Base-by-base conservation (phyloP, 768 basidiomycete species). In the Calvatia gigantea region DNA sequence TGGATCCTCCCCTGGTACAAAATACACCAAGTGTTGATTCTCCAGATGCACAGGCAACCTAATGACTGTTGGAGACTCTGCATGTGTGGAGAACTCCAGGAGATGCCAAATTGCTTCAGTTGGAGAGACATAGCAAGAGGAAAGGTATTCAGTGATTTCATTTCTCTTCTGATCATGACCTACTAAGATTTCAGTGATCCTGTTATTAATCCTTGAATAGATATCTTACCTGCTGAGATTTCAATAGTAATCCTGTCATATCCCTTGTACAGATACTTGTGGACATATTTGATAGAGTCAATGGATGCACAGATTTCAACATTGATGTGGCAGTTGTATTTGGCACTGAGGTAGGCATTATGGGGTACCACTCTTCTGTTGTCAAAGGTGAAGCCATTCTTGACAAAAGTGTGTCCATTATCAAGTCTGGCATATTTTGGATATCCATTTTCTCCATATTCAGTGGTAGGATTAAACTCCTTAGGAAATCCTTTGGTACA, bases 261-360 rank as follows among this genome's bases (percentile, higher is more conserved):
- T 6, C 82, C 79, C 59, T 82, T 83, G 64, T 79, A 69, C 17
- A 80, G 65, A 60, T 81, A 81, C 61, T 81, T 81, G 64, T 70
- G 69, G 15, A 73, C 61, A 49, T 83, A 83, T 51, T 79, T 78
- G 62, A 76, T 49, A 3, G 76, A 60, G 6, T 64, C 65, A 33
- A 81, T 59, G 7, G 70, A 72, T 0, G 62, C 64, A 45, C 63
- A 67, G 49, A 71, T 70, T 58, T 83, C 80, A 0, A 80, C 56
- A 65, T 83, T 84, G 60, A 81, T 78, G 53, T 83, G 78, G 57
- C 78, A 79, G 51, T 71, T 19, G 56, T 70, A 79, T 23, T 67
- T 61, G 0, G 62, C 65, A 41, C 61, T 56, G 0, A 81, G 64
- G 25, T 62, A 72, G 0, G 70, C 72, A 39, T 57, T 63, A 60